These are phyloP conservation scores for Amphichorda felina DNA, from an alignment of 2,329 filamentous ascomycete species.

Conservation along the genomic window DNA sequence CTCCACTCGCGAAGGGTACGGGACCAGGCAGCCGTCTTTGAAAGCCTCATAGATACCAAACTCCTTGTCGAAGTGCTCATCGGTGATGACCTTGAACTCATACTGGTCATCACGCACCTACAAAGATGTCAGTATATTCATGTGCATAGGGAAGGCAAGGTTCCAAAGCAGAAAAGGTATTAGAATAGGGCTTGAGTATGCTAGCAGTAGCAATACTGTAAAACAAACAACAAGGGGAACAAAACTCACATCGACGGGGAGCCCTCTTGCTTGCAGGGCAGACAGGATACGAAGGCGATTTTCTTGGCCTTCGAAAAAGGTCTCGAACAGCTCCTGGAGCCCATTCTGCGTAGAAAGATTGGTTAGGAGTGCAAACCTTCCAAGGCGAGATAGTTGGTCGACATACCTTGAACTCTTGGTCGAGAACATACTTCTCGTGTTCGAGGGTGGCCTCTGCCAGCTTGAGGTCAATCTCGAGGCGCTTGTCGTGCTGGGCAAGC, in stretches of 20 bases:
- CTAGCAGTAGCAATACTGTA: neutral
- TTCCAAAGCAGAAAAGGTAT: too few relatives aligned
- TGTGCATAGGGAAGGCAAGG: neutral
- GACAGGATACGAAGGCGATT: constrained; percentile 32
- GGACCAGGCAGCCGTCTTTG: constrained; percentile 28
- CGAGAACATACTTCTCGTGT: constrained; percentile 18
- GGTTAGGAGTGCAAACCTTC: neutral
- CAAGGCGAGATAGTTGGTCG: neutral
- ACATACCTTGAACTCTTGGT: constrained; percentile 26
- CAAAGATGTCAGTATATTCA: neutral
- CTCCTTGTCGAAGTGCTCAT: constrained; percentile 27
- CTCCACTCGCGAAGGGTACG: constrained; percentile 29
- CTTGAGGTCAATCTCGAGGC: constrained; percentile 19
- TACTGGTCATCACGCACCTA: constrained; percentile 31
- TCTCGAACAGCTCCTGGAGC: constrained; percentile 23
- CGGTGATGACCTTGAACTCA: constrained; percentile 30
- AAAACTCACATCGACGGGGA: constrained; percentile 37
- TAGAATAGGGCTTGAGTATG: too few relatives aligned
- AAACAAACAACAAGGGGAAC: neutral
- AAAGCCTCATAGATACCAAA: constrained; percentile 30
- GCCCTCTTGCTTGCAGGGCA: constrained; percentile 26
- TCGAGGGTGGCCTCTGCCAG: constrained; percentile 25
- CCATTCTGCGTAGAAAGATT: constrained; percentile 18
- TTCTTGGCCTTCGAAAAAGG: constrained; percentile 32
- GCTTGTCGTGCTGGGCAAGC: constrained; percentile 16